Conservation (phyloP, 495 filamentous ascomycete genomes). For the Trichoderma asperelloides region DNA sequence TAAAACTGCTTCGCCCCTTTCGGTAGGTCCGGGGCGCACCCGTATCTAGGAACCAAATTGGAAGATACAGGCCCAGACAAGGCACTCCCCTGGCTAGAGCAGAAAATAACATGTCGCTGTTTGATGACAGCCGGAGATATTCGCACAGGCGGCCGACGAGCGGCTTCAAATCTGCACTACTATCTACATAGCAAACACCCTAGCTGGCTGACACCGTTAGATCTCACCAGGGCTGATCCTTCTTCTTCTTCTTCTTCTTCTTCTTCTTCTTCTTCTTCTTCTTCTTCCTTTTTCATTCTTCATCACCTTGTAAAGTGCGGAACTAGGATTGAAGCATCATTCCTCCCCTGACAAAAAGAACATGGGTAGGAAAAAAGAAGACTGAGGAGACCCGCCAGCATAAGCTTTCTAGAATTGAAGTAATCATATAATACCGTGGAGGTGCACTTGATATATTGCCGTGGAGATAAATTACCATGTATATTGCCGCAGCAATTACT, state of each 20-base stretch:
- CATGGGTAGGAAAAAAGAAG: neutral
- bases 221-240: neutral
- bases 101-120: neutral
- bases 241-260: neutral
- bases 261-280: too few relatives aligned
- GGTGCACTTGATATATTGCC: neutral
- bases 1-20: neutral
- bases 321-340: too few relatives aligned
- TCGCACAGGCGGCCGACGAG: neutral
- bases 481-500: too few relatives aligned
- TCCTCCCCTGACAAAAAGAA: too few relatives aligned
- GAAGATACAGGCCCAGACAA: neutral
- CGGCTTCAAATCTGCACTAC: neutral
- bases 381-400: neutral
- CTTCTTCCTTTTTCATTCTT: too few relatives aligned
- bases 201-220: neutral
- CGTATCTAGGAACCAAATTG: neutral
- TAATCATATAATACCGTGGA: neutral
- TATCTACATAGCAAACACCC: too few relatives aligned
- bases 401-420: neutral
- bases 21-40: neutral
- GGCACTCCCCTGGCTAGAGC: neutral
- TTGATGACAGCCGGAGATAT: neutral
- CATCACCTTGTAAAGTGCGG: too few relatives aligned
- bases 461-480: too few relatives aligned